phyloP scores from a whole-genome alignment of 2,329 filamentous ascomycete genomes.

The Ophiostoma pallidulum region DNA sequence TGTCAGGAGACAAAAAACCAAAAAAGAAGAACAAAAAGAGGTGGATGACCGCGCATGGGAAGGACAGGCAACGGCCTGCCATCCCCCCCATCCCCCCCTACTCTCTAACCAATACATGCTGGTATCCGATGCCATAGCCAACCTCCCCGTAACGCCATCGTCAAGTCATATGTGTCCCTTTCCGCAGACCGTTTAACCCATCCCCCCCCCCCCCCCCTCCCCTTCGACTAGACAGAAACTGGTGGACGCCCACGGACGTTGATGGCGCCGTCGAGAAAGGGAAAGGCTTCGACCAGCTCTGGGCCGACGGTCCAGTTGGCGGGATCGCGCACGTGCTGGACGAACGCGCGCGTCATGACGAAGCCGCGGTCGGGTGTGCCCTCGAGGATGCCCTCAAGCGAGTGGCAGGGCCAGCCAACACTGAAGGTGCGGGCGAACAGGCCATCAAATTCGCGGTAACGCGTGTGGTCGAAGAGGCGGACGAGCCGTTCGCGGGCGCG shows the following conservation, averaged over 20 bases:
- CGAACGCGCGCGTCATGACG: constrained; percentile 8
- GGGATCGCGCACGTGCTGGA: constrained; percentile 10
- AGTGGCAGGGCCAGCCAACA: constrained; percentile 9
- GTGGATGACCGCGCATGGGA: no score
- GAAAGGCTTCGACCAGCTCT: constrained; percentile 11
- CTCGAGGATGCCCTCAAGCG: constrained; percentile 7
- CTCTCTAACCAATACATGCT: no score
- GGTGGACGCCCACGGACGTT: constrained; percentile 6
- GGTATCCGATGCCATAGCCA: no score
- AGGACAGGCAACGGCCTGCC: no score
- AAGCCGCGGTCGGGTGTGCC: neutral
- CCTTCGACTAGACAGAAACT: neutral
- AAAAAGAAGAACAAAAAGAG: no score
- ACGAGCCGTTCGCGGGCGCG: constrained; percentile 10
- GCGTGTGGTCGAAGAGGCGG: constrained; percentile 8
- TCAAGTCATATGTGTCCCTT: no score
- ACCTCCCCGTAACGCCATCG: no score
- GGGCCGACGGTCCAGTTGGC: constrained; percentile 12
- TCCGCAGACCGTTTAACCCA: no score
- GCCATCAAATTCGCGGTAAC: constrained; percentile 2
- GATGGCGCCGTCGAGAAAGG: constrained; percentile 9
- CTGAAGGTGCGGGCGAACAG: constrained; percentile 3
- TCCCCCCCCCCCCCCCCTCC: no score
- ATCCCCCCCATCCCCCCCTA: no score
- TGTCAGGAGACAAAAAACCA: no score